A percentile compares a stretch with the other conserved stretches of the same genome.
Evolutionary conservation across 1,284 basidiomycete species (phyloP).

Genomic region (Stereum hirsutum): DNA sequence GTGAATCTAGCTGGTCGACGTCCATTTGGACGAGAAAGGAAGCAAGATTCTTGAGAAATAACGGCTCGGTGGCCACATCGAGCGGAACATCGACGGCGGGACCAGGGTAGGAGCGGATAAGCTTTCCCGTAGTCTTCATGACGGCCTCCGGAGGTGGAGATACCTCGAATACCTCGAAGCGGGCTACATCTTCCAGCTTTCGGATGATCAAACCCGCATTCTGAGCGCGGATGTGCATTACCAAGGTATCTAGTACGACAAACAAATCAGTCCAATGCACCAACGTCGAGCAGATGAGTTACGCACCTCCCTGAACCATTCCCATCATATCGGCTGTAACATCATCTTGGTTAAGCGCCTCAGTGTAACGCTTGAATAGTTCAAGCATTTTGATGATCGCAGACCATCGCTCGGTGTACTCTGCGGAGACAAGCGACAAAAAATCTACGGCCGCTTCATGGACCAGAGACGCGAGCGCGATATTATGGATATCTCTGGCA

Average conservation of each 20-base stretch:
- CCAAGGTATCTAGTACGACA: constrained; percentile 19
- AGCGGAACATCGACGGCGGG: constrained; percentile 23
- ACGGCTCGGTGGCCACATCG: constrained; percentile 17
- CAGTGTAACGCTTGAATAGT: no score
- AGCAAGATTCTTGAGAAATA: constrained; percentile 20
- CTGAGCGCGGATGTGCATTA: constrained; percentile 29
- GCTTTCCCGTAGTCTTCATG: constrained; percentile 26
- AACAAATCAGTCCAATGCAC: no score
- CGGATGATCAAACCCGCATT: constrained; percentile 34
- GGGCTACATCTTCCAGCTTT: constrained; percentile 13
- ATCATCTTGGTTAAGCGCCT: no score
- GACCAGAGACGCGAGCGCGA: no score
- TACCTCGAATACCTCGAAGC: constrained; percentile 34
- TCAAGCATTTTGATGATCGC: no score
- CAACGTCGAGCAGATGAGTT: no score
- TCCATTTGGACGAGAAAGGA: constrained; percentile 26
- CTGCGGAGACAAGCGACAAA: no score
- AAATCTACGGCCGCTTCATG: no score
- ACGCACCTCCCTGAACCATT: no score
- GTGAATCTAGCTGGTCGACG: constrained; percentile 9
- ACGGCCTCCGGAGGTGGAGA: constrained; percentile 23
- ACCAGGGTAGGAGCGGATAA: constrained; percentile 25
- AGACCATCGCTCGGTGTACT: no score
- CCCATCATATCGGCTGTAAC: no score
- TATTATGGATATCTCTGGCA: no score